These are phyloP conservation scores for Fusarium verrucosum DNA, from an alignment of 2,329 filamentous ascomycete species.

Conservation along the genomic window DNA sequence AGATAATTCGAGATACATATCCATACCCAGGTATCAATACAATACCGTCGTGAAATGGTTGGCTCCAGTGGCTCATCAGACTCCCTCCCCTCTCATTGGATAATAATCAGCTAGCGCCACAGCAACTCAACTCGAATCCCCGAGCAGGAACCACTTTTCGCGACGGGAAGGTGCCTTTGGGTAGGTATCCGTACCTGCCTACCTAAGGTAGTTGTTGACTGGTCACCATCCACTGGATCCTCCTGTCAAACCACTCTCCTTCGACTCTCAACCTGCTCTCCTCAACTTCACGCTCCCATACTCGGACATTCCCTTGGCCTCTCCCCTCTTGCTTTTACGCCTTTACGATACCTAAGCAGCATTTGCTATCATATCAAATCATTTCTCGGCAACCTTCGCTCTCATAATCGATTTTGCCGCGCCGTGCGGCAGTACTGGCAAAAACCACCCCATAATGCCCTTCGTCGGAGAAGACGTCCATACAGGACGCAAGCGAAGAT, in stretches of 20 bases:
- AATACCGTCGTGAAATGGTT: background rate
- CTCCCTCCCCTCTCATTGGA: constrained; percentile 7
- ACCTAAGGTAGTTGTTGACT: constrained; percentile 13
- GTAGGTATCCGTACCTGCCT: background rate
- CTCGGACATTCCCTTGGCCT: background rate
- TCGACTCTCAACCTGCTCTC: constrained; percentile 14
- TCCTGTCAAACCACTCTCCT: constrained; percentile 22
- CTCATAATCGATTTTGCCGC: constrained; percentile 10
- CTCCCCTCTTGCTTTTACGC: background rate
- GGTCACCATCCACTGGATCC: constrained; percentile 20
- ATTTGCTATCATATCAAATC: background rate
- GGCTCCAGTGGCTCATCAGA: background rate
- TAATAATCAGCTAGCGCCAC: constrained; percentile 10
- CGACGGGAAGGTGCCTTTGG: constrained; percentile 27
- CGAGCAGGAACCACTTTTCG: constrained; percentile 24
- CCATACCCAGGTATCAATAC: no score
- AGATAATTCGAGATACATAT: no score
- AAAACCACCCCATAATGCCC: constrained; percentile 46
- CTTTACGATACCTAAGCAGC: background rate
- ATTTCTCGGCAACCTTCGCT: background rate
- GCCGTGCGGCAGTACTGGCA: constrained; percentile 28
- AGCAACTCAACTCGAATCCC: constrained; percentile 15
- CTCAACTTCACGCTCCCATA: constrained; percentile 8
- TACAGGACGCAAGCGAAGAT: constrained; percentile 50
- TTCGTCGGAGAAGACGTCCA: constrained; percentile 48